Evolutionary conservation across 495 filamentous ascomycete species (phyloP).

Genomic region (Trichocladium uniseriatum): DNA sequence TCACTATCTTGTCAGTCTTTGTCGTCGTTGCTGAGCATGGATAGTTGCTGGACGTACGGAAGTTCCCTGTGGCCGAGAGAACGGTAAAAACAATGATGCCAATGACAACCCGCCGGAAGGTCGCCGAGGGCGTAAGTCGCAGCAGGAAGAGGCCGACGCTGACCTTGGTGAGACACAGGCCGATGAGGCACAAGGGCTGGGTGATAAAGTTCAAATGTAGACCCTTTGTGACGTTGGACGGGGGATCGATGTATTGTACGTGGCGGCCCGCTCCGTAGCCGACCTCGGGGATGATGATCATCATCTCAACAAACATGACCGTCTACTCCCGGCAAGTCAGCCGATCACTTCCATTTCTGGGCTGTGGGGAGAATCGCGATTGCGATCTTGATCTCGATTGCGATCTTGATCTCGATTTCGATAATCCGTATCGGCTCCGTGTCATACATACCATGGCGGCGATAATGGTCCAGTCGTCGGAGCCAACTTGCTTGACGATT

Average conservation of each 20-base stretch:
- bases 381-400: too few relatives aligned
- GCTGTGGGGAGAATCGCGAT: too few relatives aligned
- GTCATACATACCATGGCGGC: constrained; percentile 15
- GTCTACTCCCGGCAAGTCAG: not conserved
- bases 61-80: constrained; percentile 29
- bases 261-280: constrained; percentile 36
- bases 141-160: constrained; percentile 40
- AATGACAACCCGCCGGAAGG: constrained; percentile 30
- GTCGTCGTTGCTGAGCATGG: too few relatives aligned
- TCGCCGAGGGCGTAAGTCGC: constrained; percentile 29
- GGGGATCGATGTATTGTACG: constrained; percentile 22
- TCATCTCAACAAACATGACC: constrained; percentile 22
- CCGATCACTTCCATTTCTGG: too few relatives aligned
- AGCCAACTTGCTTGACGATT: constrained; percentile 9
- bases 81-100: constrained; percentile 27
- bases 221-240: constrained; percentile 16
- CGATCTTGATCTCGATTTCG: too few relatives aligned
- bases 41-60: constrained; percentile 5
- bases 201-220: constrained; percentile 39
- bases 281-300: constrained; percentile 33
- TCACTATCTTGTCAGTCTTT: constrained; percentile 13
- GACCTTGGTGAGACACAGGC: constrained; percentile 37
- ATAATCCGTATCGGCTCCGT: too few relatives aligned
- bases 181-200: constrained; percentile 34
- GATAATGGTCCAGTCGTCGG: constrained; percentile 21